Evolutionary conservation across 1,284 basidiomycete species (phyloP).

Genomic region (Afroboletus lepidellus): DNA sequence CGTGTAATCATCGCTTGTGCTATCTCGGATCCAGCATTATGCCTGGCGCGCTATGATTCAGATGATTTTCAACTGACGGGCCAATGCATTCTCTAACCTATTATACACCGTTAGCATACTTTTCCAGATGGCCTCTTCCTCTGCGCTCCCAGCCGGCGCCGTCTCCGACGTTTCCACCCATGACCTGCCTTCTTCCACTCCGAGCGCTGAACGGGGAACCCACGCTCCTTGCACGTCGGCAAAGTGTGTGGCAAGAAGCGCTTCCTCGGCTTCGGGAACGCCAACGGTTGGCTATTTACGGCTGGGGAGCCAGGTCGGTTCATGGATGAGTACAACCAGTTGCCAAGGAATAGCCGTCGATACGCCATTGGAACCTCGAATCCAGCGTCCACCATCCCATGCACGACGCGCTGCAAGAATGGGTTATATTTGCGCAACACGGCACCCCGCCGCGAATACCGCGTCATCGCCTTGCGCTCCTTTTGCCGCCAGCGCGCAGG

Average conservation of each 20-base stretch:
- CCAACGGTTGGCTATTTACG: conserved; percentile 32
- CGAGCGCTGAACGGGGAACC: conserved; percentile 37
- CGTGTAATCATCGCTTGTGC: conserved; percentile 40
- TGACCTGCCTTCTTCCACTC: conserved; percentile 24
- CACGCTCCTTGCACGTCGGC: conserved; percentile 38
- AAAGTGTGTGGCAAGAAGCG: conserved; percentile 31
- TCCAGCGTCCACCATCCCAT: conserved; percentile 46
- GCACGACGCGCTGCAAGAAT: conserved; percentile 44
- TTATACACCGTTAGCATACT: conserved; percentile 27
- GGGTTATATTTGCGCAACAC: conserved; percentile 35
- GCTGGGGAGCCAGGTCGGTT: conserved; percentile 5
- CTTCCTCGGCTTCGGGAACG: conserved; percentile 28
- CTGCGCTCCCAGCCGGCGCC: conserved; percentile 5
- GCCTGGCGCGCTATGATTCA: conserved; percentile 2
- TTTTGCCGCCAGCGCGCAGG: conserved; percentile 33
- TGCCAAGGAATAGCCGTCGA: conserved; percentile 45
- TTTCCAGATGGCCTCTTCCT: conserved; percentile 12
- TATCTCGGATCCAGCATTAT: too few species aligned
- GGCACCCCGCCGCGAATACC: conserved; percentile 29
- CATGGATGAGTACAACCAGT: conserved; percentile 22
- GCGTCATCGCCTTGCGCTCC: conserved; percentile 25
- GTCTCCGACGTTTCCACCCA: conserved; percentile 18
- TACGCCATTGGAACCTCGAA: conserved; percentile 48
- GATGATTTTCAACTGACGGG: conserved; percentile 1
- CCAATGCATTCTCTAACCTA: conserved; percentile 18